Conservation (phyloP, 495 filamentous ascomycete genomes). For the Penicillium antarcticum region DNA sequence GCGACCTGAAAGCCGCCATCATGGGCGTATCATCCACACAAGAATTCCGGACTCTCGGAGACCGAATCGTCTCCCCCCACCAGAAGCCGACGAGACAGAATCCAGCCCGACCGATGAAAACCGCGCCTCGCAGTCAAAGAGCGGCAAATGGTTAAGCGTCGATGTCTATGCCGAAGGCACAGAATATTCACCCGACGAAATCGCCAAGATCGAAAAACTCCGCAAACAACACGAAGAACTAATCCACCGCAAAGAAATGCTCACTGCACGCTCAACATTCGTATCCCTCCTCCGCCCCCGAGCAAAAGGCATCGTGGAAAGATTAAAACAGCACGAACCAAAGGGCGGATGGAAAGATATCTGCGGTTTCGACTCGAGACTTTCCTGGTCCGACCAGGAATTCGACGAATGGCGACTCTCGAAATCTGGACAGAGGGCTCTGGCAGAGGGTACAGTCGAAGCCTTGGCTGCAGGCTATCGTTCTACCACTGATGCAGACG, state of each 20-base stretch:
- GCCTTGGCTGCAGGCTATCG: constrained; percentile 32
- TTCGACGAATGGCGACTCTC: constrained; percentile 55
- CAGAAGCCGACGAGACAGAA: constrained; percentile 19
- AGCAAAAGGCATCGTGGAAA: constrained; percentile 42
- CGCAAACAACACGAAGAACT: constrained; percentile 35
- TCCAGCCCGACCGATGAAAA: constrained; percentile 8
- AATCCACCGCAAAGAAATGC: constrained; percentile 39
- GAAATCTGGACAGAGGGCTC: constrained; percentile 35
- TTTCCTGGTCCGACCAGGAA: constrained; percentile 59
- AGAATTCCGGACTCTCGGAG: constrained; percentile 58
- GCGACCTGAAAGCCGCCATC: constrained; percentile 56
- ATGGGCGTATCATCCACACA: constrained; percentile 42
- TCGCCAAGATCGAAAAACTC: constrained; percentile 39
- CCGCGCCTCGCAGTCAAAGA: constrained; percentile 71
- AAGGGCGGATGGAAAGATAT: constrained; percentile 59
- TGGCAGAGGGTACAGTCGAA: constrained; percentile 40
- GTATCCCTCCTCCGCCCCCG: constrained; percentile 41
- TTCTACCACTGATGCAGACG: constrained; percentile 29
- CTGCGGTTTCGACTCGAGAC: constrained; percentile 62
- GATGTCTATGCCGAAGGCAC: constrained; percentile 30
- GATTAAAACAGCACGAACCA: constrained; percentile 45
- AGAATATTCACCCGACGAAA: constrained; percentile 41
- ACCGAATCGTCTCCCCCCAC: constrained; percentile 44
- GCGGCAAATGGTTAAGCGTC: constrained; percentile 68
- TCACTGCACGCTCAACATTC: constrained; percentile 42